Conservation (phyloP, 768 basidiomycete species). For the Lentinus tigrinus region DNA sequence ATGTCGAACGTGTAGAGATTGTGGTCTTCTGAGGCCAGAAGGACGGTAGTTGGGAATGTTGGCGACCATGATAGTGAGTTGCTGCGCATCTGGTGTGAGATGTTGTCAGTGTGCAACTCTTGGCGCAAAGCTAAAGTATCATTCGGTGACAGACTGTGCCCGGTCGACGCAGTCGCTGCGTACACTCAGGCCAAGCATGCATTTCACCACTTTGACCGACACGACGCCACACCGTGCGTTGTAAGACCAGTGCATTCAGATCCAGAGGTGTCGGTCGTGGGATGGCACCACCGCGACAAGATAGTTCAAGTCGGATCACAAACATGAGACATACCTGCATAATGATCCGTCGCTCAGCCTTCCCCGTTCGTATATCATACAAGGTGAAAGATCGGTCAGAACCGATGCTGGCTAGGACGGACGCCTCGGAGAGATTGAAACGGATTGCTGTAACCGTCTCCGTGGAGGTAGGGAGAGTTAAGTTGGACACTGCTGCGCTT, state of each 20-base stretch:
- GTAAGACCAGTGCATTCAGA: no score
- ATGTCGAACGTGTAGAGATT: conserved; percentile 98
- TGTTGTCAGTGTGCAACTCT: conserved; percentile 2
- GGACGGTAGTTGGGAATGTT: conserved; percentile 85
- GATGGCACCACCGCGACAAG: no score
- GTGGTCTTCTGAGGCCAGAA: conserved; percentile 98
- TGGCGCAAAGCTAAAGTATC: not conserved
- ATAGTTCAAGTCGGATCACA: no score
- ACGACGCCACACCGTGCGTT: no score
- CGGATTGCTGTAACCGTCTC: conserved; percentile 87
- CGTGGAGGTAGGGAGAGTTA: conserved; percentile 82
- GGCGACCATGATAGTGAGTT: conserved; percentile 96
- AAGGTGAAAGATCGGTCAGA: conserved; percentile 94
- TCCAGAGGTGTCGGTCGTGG: no score
- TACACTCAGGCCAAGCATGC: no score
- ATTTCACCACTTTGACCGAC: no score
- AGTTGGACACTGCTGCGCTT: conserved; percentile 81
- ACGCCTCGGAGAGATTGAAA: conserved; percentile 93
- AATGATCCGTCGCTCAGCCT: conserved; percentile 86
- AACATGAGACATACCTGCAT: conserved; percentile 67
- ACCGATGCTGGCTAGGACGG: conserved; percentile 92
- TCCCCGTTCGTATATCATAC: conserved; percentile 95
- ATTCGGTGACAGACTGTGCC: not conserved
- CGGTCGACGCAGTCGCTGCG: not conserved
- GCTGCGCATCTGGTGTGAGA: conserved; percentile 63